Percentiles rank a stretch among this genome's conserved stretches.
Conservation (phyloP, 2,329 filamentous ascomycete species). For the Hypoxylon sp. region DNA sequence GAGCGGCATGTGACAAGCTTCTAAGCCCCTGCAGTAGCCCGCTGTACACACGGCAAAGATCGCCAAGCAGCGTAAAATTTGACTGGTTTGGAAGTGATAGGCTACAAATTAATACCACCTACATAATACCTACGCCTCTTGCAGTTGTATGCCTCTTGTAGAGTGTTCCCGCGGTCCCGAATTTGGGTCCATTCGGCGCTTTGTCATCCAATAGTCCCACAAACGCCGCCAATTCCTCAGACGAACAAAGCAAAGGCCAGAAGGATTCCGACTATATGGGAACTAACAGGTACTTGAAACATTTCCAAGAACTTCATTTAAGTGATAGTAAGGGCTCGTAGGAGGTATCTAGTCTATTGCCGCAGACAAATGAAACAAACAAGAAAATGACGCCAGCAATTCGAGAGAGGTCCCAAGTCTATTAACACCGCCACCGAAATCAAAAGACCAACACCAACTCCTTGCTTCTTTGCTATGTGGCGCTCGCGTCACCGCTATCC, state of each 20-base stretch:
- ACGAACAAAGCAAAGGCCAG: conserved; percentile 11
- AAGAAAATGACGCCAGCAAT: conserved; percentile 35
- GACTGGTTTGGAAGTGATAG: conserved; percentile 29
- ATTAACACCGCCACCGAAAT: conserved; percentile 22
- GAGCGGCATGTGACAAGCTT: conserved; percentile 12
- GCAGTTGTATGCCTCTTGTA: not conserved
- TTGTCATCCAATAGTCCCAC: conserved; percentile 23
- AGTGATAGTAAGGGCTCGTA: conserved; percentile 1
- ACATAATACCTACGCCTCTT: not conserved
- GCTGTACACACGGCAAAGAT: conserved; percentile 24
- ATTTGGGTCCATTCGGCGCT: conserved; percentile 10
- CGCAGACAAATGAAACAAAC: conserved; percentile 13
- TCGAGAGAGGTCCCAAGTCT: not conserved
- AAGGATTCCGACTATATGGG: conserved; percentile 34
- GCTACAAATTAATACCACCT: conserved; percentile 15
- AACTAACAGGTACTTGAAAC: conserved; percentile 29
- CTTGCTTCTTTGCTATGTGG: conserved; percentile 7
- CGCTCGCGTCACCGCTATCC: not conserved
- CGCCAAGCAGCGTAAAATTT: conserved; percentile 14
- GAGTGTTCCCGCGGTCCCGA: not conserved
- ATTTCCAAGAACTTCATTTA: conserved; percentile 5
- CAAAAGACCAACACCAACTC: not conserved
- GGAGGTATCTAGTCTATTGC: conserved; percentile 8
- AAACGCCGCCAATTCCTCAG: conserved; percentile 12
- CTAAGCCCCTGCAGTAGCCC: conserved; percentile 34